These are phyloP conservation scores for Eutypa lata DNA, from an alignment of 2,329 filamentous ascomycete genomes.

Conservation along the genomic window DNA sequence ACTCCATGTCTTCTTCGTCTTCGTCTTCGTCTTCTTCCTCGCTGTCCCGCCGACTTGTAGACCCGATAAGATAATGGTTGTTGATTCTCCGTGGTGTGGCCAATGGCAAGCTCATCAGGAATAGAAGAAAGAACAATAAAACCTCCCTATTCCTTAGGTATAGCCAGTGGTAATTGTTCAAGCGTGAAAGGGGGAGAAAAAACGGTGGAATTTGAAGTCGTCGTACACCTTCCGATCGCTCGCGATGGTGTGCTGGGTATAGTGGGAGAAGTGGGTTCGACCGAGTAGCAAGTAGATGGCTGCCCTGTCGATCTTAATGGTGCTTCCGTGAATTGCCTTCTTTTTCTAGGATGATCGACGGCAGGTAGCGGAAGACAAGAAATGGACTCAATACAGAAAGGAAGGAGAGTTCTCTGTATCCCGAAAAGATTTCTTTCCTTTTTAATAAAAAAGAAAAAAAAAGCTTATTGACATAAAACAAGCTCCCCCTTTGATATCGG, in stretches of 20 bases:
- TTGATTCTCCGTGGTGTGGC: constrained; percentile 10
- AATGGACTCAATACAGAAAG: not conserved
- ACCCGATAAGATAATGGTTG: constrained; percentile 7
- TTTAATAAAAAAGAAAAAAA: not conserved
- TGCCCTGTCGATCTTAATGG: not conserved
- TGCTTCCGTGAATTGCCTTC: not conserved
- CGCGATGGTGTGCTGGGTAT: not conserved
- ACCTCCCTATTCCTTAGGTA: not conserved
- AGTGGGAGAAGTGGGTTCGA: not conserved
- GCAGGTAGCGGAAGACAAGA: not conserved
- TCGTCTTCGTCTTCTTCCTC: no score
- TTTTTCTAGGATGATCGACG: not conserved
- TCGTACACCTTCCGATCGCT: not conserved
- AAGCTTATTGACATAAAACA: no score
- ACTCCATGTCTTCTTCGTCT: constrained; percentile 3
- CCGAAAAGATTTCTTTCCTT: not conserved
- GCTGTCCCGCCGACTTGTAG: constrained; percentile 9
- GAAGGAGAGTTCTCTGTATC: no score
- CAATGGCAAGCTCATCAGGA: constrained; percentile 23
- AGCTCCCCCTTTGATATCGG: no score
- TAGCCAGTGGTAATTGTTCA: not conserved
- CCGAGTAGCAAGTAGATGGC: not conserved
- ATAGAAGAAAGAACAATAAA: not conserved
- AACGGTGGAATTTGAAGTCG: not conserved
- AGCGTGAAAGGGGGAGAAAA: not conserved